Conservation (phyloP, 306 rosid species). For the Prunus mume region DNA sequence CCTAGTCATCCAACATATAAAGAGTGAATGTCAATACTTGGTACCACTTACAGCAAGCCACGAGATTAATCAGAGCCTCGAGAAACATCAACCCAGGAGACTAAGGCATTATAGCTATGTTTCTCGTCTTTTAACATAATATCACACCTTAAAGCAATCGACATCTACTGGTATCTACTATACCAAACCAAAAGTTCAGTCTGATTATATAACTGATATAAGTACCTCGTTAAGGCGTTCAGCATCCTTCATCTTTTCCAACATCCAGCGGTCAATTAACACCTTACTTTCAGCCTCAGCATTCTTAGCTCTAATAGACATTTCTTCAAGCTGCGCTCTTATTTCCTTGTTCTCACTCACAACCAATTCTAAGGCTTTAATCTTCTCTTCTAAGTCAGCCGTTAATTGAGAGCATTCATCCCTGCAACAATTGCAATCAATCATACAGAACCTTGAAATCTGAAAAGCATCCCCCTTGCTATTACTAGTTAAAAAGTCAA, state of each 20-base stretch:
- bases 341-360: conserved; percentile 73
- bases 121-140: background rate
- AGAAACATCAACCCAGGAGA: background rate
- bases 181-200: conserved; percentile 2
- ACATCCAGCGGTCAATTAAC: conserved; percentile 95
- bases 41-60: background rate
- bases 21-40: too few species aligned
- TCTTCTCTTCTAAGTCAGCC: conserved; percentile 72
- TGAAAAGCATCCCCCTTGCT: background rate
- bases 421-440: conserved; percentile 45
- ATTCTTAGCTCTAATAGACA: conserved; percentile 55
- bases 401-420: conserved; percentile 64
- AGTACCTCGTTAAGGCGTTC: conserved; percentile 95
- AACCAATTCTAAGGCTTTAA: conserved; percentile 65
- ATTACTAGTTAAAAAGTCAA: conserved; percentile 7
- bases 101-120: background rate
- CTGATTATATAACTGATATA: background rate
- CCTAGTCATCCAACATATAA: background rate
- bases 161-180: conserved; percentile 17
- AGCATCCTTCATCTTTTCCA: conserved; percentile 99
- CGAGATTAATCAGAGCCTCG: background rate
- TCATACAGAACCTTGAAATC: conserved; percentile 11
- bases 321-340: conserved; percentile 59
- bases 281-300: conserved; percentile 89
- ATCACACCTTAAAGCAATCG: background rate